Evolutionary conservation across 2,329 filamentous ascomycete species (phyloP).

Genomic region (Ramularia endophylla): DNA sequence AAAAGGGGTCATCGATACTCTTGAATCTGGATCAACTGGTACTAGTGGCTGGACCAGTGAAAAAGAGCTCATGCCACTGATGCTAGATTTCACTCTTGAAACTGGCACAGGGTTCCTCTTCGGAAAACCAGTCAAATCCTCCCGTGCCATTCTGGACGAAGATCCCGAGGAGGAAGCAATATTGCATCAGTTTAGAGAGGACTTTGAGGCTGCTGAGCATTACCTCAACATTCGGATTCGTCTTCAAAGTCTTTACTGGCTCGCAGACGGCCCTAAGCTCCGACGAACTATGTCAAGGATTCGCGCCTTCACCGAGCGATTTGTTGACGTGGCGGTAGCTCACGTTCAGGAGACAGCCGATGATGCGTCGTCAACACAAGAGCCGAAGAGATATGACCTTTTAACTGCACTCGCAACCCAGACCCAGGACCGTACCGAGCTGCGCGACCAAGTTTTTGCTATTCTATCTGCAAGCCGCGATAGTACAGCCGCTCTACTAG

Average conservation of each 20-base stretch:
- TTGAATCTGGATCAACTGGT: constrained; percentile 15
- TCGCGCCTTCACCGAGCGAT: constrained; percentile 45
- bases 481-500: constrained; percentile 50
- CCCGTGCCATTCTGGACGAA: no score
- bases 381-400: constrained; percentile 17
- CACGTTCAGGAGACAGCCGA: constrained; percentile 8
- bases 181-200: constrained; percentile 22
- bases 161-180: constrained; percentile 17
- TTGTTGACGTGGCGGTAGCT: constrained; percentile 34
- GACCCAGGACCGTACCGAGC: constrained; percentile 22
- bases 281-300: constrained; percentile 37
- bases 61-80: constrained; percentile 23
- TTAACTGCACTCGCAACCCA: constrained; percentile 23
- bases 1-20: constrained; percentile 29
- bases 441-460: constrained; percentile 27
- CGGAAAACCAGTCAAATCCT: constrained; percentile 27
- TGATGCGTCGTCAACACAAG: no score
- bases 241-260: constrained; percentile 35
- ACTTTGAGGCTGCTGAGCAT: constrained; percentile 19
- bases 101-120: constrained; percentile 34
- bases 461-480: constrained; percentile 55
- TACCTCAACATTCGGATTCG: constrained; percentile 21
- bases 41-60: constrained; percentile 18
- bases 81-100: constrained; percentile 35
- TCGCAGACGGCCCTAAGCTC: constrained; percentile 36